Base-by-base conservation (phyloP, 352 stramenopile species). In the Aphanomyces euteiches region DNA sequence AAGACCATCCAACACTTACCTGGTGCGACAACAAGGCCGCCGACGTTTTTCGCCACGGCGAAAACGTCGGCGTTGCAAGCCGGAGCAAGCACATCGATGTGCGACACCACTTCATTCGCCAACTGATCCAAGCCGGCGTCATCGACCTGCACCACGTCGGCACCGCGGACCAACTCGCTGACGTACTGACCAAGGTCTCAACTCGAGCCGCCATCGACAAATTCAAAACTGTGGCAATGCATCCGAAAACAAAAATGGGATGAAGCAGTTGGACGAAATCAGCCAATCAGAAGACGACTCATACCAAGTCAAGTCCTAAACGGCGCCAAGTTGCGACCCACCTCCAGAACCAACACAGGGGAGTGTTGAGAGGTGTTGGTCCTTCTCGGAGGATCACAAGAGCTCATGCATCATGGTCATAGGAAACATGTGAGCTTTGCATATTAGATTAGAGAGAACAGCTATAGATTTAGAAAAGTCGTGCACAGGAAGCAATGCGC, bases 11-110 rank as follows among this genome's bases (percentile, higher is more conserved):
- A 12, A 78, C 74, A 13, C n/a, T 74, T 7, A 2, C 28, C 28
- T 28, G 57, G 7, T 5, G 61, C 7, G 66, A 76, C 53, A 74
- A 76, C 65, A 61, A 73, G 69, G 3, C n/a, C n/a, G n/a, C n/a
- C 50, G 50, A 56, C 73, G n/a, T 75, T 77, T n/a, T 38, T n/a
- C n/a, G n/a, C 72, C 17, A 56, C 73, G 43, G 60, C 53, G 54
- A 36, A 4, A 66, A 58, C 19, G 43, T 66, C 1, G 34, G 41
- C n/a, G 69, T 63, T 41, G 50, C 67, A 15, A 34, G 39, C 8
- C 37, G 61, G 13, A 73, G 67, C 13, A 77, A 77, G 71, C 73
- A 77, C 36, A 68, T 77, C 15, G 73, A 77, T 39, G 72, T 71
- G 3, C 50, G 63, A 0, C 56, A 75, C 53, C 71, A 77, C 19